phyloP scores from a whole-genome alignment of 2,329 filamentous ascomycete species.

The Beauveria australis region DNA sequence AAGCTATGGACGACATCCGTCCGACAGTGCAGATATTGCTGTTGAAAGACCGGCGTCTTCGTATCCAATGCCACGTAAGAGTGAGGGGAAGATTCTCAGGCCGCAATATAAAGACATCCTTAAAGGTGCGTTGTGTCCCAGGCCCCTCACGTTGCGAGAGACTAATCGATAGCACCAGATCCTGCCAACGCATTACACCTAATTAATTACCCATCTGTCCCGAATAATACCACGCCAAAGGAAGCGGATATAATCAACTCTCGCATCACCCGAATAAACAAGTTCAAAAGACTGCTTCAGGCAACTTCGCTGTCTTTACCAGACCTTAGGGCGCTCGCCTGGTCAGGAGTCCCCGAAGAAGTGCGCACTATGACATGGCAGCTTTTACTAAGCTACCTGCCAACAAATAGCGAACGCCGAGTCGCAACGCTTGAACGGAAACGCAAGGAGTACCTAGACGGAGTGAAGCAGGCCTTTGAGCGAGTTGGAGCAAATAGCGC shows the following conservation, averaged over 20 bases:
- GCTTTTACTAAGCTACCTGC: slow-evolving; percentile 85
- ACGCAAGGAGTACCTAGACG: slow-evolving; percentile 92
- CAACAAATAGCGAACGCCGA: slow-evolving; percentile 89
- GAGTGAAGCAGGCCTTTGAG: slow-evolving; percentile 67
- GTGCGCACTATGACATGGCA: slow-evolving; percentile 99
- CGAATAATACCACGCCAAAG: slow-evolving; percentile 67
- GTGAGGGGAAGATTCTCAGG: slow-evolving; percentile 87
- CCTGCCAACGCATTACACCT: slow-evolving; percentile 93
- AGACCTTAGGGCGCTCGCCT: slow-evolving; percentile 77
- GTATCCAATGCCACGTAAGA: slow-evolving; percentile 83
- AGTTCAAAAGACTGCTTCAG: slow-evolving; percentile 94
- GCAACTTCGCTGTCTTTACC: slow-evolving; percentile 79
- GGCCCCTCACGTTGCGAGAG: slow-evolving; percentile 5
- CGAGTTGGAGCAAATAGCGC: slow-evolving; percentile 43
- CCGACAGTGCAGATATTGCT: slow-evolving; percentile 88
- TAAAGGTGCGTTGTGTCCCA: slow-evolving; percentile 40
- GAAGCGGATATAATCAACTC: slow-evolving; percentile 81
- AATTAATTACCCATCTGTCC: slow-evolving; percentile 75
- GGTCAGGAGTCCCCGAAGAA: slow-evolving; percentile 91
- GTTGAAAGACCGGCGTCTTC: slow-evolving; percentile 75
- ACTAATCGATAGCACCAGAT: slow-evolving; percentile 32
- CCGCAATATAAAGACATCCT: slow-evolving; percentile 98
- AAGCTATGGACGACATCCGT: slow-evolving; percentile 47
- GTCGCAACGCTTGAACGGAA: slow-evolving; percentile 88
- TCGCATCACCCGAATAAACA: slow-evolving; percentile 89